A percentile compares a stretch with the other conserved stretches of the same genome.
Evolutionary conservation across 2,329 filamentous ascomycete species (phyloP).

Genomic region (Chrysoporthe austroafricana): DNA sequence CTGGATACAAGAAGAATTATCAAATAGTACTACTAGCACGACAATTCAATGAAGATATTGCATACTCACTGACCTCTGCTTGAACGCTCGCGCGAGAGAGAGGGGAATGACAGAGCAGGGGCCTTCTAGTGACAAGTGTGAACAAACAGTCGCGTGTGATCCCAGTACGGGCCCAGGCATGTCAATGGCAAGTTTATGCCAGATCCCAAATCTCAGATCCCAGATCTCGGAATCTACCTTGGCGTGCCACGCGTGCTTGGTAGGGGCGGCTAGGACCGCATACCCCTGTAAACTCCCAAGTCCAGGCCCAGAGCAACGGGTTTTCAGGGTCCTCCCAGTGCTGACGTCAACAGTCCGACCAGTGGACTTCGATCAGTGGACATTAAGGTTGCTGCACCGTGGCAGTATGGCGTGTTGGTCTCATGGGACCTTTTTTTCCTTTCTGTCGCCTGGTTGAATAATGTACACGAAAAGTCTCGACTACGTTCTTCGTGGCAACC

Average conservation of each 20-base stretch:
- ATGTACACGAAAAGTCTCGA: neutral
- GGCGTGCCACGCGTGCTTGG: neutral
- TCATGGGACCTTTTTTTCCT: slow-evolving; percentile 7
- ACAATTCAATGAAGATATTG: slow-evolving; percentile 7
- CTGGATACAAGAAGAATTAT: slow-evolving; percentile 2
- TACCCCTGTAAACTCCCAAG: neutral
- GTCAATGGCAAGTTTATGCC: slow-evolving; percentile 17
- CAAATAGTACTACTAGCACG: slow-evolving; percentile 5
- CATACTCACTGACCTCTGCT: neutral
- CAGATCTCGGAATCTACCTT: neutral
- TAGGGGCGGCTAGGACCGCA: neutral
- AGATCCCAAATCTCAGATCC: neutral
- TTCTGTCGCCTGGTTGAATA: neutral
- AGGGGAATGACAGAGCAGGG: neutral
- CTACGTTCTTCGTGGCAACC: neutral
- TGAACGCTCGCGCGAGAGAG: neutral
- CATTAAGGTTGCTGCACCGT: neutral
- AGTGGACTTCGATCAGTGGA: neutral
- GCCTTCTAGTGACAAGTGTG: no score
- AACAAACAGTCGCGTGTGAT: no score
- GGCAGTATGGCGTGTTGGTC: neutral
- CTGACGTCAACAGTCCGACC: slow-evolving; percentile 1
- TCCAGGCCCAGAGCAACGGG: neutral
- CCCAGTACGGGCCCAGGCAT: neutral
- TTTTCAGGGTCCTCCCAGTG: slow-evolving; percentile 2